Evolutionary conservation across 805 yeast genomes (phyloP).

Genomic region (Yarrowia yakushimensis): DNA sequence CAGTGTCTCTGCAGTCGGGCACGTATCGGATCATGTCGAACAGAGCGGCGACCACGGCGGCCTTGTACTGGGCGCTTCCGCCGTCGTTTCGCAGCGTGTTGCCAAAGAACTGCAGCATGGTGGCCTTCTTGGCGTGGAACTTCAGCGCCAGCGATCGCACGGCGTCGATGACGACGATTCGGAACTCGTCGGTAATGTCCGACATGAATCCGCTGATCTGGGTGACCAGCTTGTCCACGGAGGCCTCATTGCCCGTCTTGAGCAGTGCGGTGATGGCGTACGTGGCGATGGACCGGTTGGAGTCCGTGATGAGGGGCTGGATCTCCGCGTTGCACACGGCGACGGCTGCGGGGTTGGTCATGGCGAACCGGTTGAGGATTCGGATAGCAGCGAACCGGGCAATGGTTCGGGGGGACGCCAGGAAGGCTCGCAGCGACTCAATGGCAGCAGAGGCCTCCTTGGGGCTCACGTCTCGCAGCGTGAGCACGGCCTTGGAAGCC

Average conservation of each 20-base stretch:
- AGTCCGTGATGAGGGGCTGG: slow-evolving; percentile 80
- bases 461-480: slow-evolving; percentile 53
- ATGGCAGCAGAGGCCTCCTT: slow-evolving; percentile 65
- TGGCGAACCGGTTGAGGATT: slow-evolving; percentile 78
- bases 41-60: slow-evolving; percentile 84
- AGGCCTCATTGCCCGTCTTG: slow-evolving; percentile 88
- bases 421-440: slow-evolving; percentile 65
- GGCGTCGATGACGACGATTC: slow-evolving; percentile 91
- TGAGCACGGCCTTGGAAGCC: slow-evolving; percentile 73
- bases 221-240: slow-evolving; percentile 82
- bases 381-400: slow-evolving; percentile 93
- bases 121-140: slow-evolving; percentile 85
- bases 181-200: slow-evolving; percentile 94
- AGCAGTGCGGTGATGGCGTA: slow-evolving; percentile 94
- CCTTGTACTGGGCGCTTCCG: slow-evolving; percentile 69
- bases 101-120: slow-evolving; percentile 75
- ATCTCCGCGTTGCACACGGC: slow-evolving; percentile 74
- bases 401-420: slow-evolving; percentile 84
- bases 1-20: slow-evolving; percentile 76
- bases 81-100: slow-evolving; percentile 89
- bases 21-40: slow-evolving; percentile 86
- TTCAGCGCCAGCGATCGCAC: slow-evolving; percentile 86
- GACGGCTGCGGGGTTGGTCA: slow-evolving; percentile 72
- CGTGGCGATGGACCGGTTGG: slow-evolving; percentile 89
- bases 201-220: slow-evolving; percentile 85